Evolutionary conservation across 2,329 filamentous ascomycete genomes (phyloP).

Genomic region (Ophiosphaerella korrae): DNA sequence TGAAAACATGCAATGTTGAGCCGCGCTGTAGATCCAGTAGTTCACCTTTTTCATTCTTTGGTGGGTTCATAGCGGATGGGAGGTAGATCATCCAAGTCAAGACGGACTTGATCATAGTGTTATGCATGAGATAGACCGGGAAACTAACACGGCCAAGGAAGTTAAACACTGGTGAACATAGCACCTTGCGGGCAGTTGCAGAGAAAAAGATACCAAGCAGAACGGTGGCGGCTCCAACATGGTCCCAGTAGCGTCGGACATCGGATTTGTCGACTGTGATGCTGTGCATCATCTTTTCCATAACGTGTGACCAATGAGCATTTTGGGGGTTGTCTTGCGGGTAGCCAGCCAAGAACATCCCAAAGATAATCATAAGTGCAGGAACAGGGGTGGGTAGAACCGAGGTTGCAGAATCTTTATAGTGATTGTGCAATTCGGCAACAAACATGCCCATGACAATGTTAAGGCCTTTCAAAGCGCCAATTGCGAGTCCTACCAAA

Average conservation of each 20-base stretch:
- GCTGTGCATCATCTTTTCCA: constrained; percentile 50
- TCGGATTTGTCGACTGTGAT: constrained; percentile 57
- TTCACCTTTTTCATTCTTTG: constrained; percentile 43
- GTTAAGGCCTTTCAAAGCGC: constrained; percentile 56
- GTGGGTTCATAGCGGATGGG: constrained; percentile 45
- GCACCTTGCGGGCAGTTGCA: constrained; percentile 55
- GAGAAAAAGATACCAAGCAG: constrained; percentile 61
- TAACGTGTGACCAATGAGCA: constrained; percentile 59
- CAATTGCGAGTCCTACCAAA: constrained; percentile 34
- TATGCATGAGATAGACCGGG: constrained; percentile 68
- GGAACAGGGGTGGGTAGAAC: constrained; percentile 57
- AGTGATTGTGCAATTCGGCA: constrained; percentile 62
- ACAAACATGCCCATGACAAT: constrained; percentile 68
- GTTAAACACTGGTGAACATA: constrained; percentile 61
- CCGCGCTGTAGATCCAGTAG: constrained; percentile 42
- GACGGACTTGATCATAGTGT: constrained; percentile 63
- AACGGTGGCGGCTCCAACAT: constrained; percentile 56
- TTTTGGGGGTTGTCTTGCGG: constrained; percentile 62
- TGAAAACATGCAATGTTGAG: constrained; percentile 36
- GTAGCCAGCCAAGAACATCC: constrained; percentile 64
- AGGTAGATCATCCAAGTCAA: constrained; percentile 65
- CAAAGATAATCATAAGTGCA: constrained; percentile 56
- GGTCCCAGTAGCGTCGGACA: constrained; percentile 56
- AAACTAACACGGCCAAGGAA: constrained; percentile 69
- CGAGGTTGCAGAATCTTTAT: constrained; percentile 56